These are phyloP conservation scores for Penicillium sp. DNA, from an alignment of 2,329 filamentous ascomycete genomes.

Conservation along the genomic window DNA sequence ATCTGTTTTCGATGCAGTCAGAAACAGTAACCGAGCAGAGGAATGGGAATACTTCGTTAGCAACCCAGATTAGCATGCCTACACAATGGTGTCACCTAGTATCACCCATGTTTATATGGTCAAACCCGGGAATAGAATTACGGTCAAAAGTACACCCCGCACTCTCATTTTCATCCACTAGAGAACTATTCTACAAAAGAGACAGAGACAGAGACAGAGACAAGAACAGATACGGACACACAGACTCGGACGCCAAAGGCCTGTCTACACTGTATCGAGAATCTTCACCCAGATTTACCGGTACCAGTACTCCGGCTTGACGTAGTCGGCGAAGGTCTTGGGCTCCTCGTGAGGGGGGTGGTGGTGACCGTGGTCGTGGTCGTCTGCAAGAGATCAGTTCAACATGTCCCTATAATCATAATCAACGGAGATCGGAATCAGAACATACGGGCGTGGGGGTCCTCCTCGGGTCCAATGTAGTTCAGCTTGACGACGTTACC, in stretches of 20 bases:
- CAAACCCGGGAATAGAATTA: not conserved
- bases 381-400: slow-evolving; percentile 26
- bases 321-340: slow-evolving; percentile 94
- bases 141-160: slow-evolving; percentile 17
- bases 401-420: too few species aligned
- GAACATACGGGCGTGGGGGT: slow-evolving; percentile 55
- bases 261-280: slow-evolving; percentile 19
- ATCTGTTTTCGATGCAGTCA: not conserved
- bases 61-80: not conserved
- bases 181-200: slow-evolving; percentile 29
- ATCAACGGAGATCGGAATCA: slow-evolving; percentile 4
- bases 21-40: not conserved
- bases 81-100: not conserved
- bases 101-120: not conserved
- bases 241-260: slow-evolving; percentile 11
- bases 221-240: slow-evolving; percentile 21
- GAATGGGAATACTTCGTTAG: not conserved
- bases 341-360: slow-evolving; percentile 65
- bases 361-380: slow-evolving; percentile 38
- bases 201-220: slow-evolving; percentile 20
- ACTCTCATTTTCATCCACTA: slow-evolving; percentile 28
- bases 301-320: slow-evolving; percentile 93
- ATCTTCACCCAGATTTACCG: slow-evolving; percentile 34
- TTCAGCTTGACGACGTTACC: slow-evolving; percentile 97
- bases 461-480: slow-evolving; percentile 79